phyloP scores from a whole-genome alignment of 352 stramenopile species.

The Phytophthora foliorum region DNA sequence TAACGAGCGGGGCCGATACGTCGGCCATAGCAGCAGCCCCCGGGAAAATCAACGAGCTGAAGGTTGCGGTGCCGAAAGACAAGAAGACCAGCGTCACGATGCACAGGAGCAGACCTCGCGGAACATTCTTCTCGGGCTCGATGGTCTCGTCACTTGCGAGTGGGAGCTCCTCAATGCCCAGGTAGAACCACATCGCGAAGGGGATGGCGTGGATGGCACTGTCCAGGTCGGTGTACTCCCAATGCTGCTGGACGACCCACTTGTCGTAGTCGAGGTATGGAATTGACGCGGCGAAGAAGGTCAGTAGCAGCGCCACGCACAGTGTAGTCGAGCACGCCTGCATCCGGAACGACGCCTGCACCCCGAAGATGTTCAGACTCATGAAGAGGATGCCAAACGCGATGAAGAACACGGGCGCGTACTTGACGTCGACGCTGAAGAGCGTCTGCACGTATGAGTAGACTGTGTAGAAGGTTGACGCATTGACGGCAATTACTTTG shows the following conservation, averaged over 20 bases:
- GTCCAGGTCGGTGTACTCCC: conserved; percentile 57
- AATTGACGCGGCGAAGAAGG: conserved; percentile 67
- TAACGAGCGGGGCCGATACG: conserved; percentile 42
- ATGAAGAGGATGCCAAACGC: conserved; percentile 67
- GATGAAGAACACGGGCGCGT: conserved; percentile 62
- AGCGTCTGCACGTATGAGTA: conserved; percentile 44
- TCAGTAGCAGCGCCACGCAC: conserved; percentile 57
- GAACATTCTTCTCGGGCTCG: conserved; percentile 79
- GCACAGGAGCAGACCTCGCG: conserved; percentile 59
- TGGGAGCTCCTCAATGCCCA: conserved; percentile 64
- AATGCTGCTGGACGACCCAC: conserved; percentile 66
- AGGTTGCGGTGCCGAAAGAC: conserved; percentile 72
- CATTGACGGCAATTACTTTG: conserved; percentile 70
- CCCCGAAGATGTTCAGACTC: conserved; percentile 67
- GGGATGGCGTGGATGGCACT: conserved; percentile 62
- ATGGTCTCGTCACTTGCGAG: conserved; percentile 82
- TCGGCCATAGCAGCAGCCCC: conserved; percentile 48
- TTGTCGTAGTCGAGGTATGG: conserved; percentile 63
- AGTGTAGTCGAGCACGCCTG: conserved; percentile 69
- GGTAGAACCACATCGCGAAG: conserved; percentile 66
- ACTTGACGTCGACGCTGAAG: conserved; percentile 51
- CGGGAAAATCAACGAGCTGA: conserved; percentile 72
- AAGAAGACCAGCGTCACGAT: conserved; percentile 65
- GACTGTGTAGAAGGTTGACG: conserved; percentile 63
- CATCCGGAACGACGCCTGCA: conserved; percentile 71